Base-by-base conservation (phyloP, 2,329 filamentous ascomycete species). In the Penicillium sp. region DNA sequence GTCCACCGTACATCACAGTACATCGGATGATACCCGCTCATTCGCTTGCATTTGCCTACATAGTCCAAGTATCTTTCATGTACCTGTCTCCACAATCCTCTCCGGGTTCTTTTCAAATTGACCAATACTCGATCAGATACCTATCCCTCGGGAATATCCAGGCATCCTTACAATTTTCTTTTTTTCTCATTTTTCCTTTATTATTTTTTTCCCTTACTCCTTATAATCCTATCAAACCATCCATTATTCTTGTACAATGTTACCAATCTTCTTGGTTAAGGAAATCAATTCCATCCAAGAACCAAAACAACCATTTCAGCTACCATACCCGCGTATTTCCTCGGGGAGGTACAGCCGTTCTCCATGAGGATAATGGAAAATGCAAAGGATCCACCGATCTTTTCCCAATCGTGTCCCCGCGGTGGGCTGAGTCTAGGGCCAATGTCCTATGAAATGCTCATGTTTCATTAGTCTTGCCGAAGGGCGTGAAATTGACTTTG, bases 401-500 rank as follows among this genome's bases (percentile, higher is more conserved):
- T 64, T 67, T 65, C 68, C 67, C 41, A 62, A 63, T 68, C 64
- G 39, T 57, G 55, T 68, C 66, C 66, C 68, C 68, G 67, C 65
- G 38, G 45, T 60, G 60, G 61, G 63, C 64, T 62, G 56, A 60
- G 63, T 60, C 58, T 57, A 29, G 59, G 55, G 63, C 29, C 53
- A 55, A 55, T 61, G 58, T 59, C 45, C 59, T 53, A 53, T 62
- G 40, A 49, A 23, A 53, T 55, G 34, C 40, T 59, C 48, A 11
- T 60, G 58, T 60, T 45, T 43, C 43, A 27, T 53, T 67, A 66
- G 65, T 50, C 58, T 54, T 60, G 53, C 60, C 63, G 60, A 67
- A 67, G 64, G 65, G 65, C 65, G 65, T 65, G 57, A 67, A 66
- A 60, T 66, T 65, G 59, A 67, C 54, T 65, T 66, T 65, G 25